Conservation (phyloP, 495 filamentous ascomycete species). For the Pseudotulostoma volvatum region DNA sequence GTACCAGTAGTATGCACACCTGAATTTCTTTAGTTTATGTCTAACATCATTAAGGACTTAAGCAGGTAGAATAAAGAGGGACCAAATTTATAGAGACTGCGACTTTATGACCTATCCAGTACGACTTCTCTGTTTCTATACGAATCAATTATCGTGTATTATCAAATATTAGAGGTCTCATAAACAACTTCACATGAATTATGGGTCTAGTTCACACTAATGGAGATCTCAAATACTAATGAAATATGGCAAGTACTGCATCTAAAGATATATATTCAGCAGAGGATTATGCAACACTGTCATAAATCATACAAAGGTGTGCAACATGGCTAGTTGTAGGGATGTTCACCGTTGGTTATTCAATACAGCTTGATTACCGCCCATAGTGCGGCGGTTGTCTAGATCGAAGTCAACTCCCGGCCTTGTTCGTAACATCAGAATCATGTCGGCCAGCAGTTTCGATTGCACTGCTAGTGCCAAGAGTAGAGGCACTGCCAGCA, state of each 20-base stretch:
- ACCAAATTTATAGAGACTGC: too few relatives aligned
- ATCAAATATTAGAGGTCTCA: background rate
- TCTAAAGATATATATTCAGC: too few relatives aligned
- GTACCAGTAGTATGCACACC: too few relatives aligned
- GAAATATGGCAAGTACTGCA: too few relatives aligned
- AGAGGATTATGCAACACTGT: too few relatives aligned
- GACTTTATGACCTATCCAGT: too few relatives aligned
- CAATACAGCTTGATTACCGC: slow-evolving; percentile 1
- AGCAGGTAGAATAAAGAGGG: too few relatives aligned
- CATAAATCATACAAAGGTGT: background rate
- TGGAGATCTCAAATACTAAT: too few relatives aligned
- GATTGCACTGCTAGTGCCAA: slow-evolving; percentile 8
- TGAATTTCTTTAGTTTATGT: too few relatives aligned
- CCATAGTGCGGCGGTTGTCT: slow-evolving; percentile 3
- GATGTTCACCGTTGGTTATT: background rate
- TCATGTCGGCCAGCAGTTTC: slow-evolving; percentile 26
- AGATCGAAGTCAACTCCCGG: slow-evolving; percentile 31
- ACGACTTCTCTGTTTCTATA: too few relatives aligned
- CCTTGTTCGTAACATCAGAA: slow-evolving; percentile 29
- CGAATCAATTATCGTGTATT: too few relatives aligned
- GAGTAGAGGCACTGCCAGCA: slow-evolving; percentile 20
- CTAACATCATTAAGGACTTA: too few relatives aligned
- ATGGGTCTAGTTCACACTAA: background rate
- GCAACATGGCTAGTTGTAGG: background rate
- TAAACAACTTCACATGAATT: background rate